These are phyloP conservation scores for Aegilops bicornis DNA, from an alignment of 176 grass and related monocot species.

Conservation along the genomic window DNA sequence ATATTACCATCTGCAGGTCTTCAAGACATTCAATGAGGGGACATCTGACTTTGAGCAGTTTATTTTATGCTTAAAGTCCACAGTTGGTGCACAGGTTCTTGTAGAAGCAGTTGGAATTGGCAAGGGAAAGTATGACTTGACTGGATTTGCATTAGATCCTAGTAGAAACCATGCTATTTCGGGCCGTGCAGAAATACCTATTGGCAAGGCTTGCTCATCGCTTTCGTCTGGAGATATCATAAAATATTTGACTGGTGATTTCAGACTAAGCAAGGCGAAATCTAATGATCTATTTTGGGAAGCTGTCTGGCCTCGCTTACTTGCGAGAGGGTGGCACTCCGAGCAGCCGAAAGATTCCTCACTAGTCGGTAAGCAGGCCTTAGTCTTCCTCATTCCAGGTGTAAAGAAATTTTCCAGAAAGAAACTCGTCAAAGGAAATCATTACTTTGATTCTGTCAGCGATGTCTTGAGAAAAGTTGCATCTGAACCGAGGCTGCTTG, in stretches of 20 bases:
- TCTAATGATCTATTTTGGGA: constrained; percentile 99
- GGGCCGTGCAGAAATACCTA: constrained; percentile 61
- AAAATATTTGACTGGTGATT: constrained; percentile 91
- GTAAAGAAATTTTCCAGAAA: constrained; percentile 82
- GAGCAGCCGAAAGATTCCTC: constrained; percentile 69
- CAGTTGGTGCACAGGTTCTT: constrained; percentile 63
- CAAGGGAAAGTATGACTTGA: constrained; percentile 86
- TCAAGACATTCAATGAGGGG: constrained; percentile 74
- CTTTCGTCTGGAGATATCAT: constrained; percentile 76
- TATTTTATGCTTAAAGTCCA: constrained; percentile 63
- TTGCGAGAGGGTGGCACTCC: constrained; percentile 85
- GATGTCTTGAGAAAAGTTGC: constrained; percentile 96
- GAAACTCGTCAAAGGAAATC: constrained; percentile 84
- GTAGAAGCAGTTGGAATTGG: constrained; percentile 80
- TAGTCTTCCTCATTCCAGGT: constrained; percentile 84
- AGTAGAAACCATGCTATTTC: constrained; percentile 54
- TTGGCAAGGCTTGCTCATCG: constrained; percentile 87
- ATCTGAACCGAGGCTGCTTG: constrained; percentile 67
- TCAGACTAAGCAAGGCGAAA: constrained; percentile 91
- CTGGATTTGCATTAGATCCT: constrained; percentile 79
- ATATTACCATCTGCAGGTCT: constrained; percentile 53
- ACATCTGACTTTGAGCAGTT: constrained; percentile 77
- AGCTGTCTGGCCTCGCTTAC: constrained; percentile 94
- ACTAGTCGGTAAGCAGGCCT: constrained; percentile 53
- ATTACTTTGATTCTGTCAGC: constrained; percentile 97